phyloP scores from a whole-genome alignment of 441 rosid species.

The Kokia cookei region DNA sequence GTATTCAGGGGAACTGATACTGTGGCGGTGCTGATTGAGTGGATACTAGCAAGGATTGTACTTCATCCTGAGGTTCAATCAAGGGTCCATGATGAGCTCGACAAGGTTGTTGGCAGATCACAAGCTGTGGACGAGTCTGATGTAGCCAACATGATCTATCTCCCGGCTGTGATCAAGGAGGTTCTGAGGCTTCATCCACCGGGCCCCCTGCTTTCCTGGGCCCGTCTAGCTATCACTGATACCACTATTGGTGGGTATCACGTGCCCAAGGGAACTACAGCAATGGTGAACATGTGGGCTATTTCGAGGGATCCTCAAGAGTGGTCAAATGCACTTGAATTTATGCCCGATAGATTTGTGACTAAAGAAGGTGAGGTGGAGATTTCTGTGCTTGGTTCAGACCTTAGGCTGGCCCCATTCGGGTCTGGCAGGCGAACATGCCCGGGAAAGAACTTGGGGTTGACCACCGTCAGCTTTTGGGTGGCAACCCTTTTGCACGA shows the following conservation, averaged over 20 bases:
- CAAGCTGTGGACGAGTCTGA: slow-evolving; percentile 40
- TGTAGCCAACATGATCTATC: slow-evolving; percentile 31
- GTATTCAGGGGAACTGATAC: slow-evolving; percentile 70
- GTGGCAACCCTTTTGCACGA: slow-evolving; percentile 49
- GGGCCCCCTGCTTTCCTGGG: slow-evolving; percentile 70
- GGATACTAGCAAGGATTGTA: slow-evolving; percentile 62
- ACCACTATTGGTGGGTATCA: slow-evolving; percentile 50
- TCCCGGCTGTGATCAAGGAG: slow-evolving; percentile 51
- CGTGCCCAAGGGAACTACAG: slow-evolving; percentile 60
- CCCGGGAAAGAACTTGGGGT: slow-evolving; percentile 56
- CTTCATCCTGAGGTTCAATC: slow-evolving; percentile 44
- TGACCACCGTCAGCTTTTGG: slow-evolving; percentile 49
- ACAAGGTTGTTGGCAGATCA: slow-evolving; percentile 43
- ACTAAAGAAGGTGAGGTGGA: slow-evolving; percentile 30
- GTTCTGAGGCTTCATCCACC: slow-evolving; percentile 68
- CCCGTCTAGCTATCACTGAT: slow-evolving; percentile 51
- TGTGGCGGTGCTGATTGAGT: slow-evolving; percentile 58
- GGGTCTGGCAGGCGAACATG: slow-evolving; percentile 62
- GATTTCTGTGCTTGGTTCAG: slow-evolving; percentile 57
- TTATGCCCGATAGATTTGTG: slow-evolving; percentile 52
- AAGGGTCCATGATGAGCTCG: slow-evolving; percentile 50
- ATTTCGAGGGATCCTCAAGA: slow-evolving; percentile 51
- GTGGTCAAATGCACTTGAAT: slow-evolving; percentile 50
- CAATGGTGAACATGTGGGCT: slow-evolving; percentile 83
- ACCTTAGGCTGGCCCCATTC: slow-evolving; percentile 60